Evolutionary conservation across 179 eudicot genomes (phyloP).

Genomic region (Silene coronaria): DNA sequence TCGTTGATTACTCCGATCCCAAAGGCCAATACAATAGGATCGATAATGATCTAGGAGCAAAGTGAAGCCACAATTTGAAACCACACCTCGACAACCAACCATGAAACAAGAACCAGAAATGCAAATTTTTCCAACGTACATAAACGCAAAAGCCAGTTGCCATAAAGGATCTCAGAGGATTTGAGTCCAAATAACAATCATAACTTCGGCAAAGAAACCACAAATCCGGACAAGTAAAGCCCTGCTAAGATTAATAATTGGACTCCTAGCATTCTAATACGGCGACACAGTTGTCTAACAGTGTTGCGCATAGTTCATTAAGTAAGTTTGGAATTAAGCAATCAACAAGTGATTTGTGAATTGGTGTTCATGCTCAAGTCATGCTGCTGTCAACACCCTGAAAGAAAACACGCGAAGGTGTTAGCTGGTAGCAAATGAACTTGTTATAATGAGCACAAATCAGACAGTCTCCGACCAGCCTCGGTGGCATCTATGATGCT

Average conservation of each 20-base stretch:
- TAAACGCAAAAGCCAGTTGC: not conserved
- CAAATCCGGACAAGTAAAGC: not conserved
- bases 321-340: not conserved
- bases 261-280: not conserved
- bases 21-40: no score
- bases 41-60: not conserved
- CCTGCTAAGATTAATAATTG: not conserved
- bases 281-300: constrained; percentile 3
- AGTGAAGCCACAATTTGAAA: not conserved
- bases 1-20: no score
- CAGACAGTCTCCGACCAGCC: no score
- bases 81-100: no score
- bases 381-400: constrained; percentile 6
- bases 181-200: not conserved
- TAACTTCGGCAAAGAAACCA: not conserved
- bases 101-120: no score
- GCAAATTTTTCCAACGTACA: no score
- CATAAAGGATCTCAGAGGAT: not conserved
- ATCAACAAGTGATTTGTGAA: not conserved
- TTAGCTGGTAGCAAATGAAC: not conserved
- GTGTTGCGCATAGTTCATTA: constrained; percentile 5
- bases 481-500: no score
- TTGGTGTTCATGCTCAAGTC: not conserved
- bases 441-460: not conserved
- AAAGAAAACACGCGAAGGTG: not conserved